phyloP scores from a whole-genome alignment of 2,329 filamentous ascomycete genomes.

The Alternaria ethzedia region DNA sequence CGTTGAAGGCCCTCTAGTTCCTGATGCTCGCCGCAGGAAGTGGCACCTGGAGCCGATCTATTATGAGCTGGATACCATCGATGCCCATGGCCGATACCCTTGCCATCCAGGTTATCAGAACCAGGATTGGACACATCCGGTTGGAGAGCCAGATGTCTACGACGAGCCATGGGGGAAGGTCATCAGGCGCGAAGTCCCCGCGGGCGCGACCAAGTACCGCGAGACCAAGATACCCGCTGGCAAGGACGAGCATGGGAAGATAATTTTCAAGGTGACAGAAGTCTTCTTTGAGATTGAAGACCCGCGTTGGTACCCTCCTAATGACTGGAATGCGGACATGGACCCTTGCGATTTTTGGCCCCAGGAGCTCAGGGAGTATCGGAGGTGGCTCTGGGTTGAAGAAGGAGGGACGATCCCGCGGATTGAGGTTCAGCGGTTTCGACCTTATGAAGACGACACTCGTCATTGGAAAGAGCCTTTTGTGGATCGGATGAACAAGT shows the following conservation, averaged over 20 bases:
- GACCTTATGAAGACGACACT: neutral
- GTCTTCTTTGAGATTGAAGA: slow-evolving; percentile 5
- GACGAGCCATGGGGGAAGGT: neutral
- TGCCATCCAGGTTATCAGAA: slow-evolving; percentile 5
- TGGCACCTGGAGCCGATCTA: neutral
- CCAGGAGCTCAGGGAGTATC: neutral
- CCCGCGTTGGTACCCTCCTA: neutral
- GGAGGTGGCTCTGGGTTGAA: neutral
- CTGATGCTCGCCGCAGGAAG: neutral
- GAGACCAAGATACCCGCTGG: neutral
- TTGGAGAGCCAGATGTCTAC: neutral
- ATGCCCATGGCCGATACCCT: slow-evolving; percentile 1
- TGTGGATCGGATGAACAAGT: neutral
- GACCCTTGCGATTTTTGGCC: neutral
- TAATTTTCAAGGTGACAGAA: neutral
- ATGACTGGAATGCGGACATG: neutral
- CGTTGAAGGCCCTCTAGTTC: neutral
- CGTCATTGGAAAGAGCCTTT: neutral
- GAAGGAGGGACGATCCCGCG: neutral
- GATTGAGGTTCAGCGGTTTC: neutral
- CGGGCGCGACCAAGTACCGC: neutral
- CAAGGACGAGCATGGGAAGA: neutral
- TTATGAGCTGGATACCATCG: neutral
- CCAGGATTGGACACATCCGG: neutral
- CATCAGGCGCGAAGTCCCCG: neutral